Percentiles rank a stretch among this genome's conserved stretches.
phyloP scores from a whole-genome alignment of 73 alveolate genomes.

The Tetrahymena thermophila region DNA sequence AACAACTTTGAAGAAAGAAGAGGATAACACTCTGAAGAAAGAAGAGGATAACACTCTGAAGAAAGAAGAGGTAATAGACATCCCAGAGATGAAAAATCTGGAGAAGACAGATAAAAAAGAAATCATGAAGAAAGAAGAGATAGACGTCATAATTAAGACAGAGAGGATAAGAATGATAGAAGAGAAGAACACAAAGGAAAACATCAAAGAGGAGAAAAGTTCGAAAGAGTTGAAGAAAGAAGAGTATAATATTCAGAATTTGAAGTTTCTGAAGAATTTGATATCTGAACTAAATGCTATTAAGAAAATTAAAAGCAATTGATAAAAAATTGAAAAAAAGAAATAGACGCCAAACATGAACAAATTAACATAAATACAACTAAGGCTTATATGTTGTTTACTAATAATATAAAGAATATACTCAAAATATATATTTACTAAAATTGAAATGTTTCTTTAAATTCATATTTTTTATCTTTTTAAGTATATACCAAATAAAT shows the following conservation, averaged over 20 bases:
- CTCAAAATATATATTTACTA: no score
- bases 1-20: not conserved
- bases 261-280: not conserved
- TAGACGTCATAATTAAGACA: not conserved
- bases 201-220: not conserved
- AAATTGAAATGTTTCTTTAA: no score
- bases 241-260: no score
- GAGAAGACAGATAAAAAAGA: not conserved
- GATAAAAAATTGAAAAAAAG: not conserved
- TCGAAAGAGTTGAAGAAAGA: not conserved
- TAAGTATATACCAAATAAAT: no score
- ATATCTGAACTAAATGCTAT: not conserved
- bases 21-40: no score
- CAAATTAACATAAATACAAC: not conserved
- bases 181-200: not conserved
- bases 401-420: no score
- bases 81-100: not conserved
- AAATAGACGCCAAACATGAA: not conserved
- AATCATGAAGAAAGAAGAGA: not conserved
- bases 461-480: no score
- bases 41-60: not conserved
- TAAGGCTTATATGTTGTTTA: not conserved
- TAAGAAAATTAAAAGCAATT: no score
- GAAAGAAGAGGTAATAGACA: not conserved
- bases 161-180: not conserved